These are phyloP conservation scores for Solanum peruvianum DNA, from an alignment of 257 asterid genomes.

Conservation along the genomic window DNA sequence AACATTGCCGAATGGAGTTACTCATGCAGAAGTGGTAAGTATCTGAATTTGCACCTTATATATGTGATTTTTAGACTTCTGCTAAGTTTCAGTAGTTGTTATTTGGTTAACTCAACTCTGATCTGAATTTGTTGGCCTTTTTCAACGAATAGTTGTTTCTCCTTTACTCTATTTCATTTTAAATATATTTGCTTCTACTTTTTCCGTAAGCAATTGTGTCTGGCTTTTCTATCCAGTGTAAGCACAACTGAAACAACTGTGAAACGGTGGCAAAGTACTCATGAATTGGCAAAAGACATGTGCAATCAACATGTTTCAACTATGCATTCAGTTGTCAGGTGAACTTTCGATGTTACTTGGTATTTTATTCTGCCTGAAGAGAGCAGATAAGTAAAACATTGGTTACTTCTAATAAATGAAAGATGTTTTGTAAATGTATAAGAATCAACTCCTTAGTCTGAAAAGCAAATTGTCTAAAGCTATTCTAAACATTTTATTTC, in stretches of 20 bases:
- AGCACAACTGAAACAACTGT: conserved; percentile 44
- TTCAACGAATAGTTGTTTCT: neutral
- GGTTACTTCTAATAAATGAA: neutral
- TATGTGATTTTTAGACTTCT: neutral
- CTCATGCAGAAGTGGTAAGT: conserved; percentile 58
- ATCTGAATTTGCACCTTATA: neutral
- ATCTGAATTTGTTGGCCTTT: neutral
- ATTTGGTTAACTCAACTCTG: neutral
- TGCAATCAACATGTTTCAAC: conserved; percentile 34
- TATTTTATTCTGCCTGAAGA: neutral
- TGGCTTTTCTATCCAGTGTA: conserved; percentile 24
- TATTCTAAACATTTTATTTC: neutral
- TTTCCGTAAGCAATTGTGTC: neutral
- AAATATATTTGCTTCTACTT: neutral
- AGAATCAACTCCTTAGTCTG: neutral
- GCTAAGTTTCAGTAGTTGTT: neutral
- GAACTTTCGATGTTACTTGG: neutral
- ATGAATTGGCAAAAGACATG: conserved; percentile 42
- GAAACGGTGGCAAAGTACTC: conserved; percentile 34
- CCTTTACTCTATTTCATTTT: neutral
- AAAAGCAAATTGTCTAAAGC: neutral
- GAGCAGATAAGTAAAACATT: neutral
- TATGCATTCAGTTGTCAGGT: conserved; percentile 50
- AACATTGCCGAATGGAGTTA: conserved; percentile 77
- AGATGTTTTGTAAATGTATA: neutral